Conservation (phyloP, 2,329 filamentous ascomycete species). For the Sporothrix globosa region DNA sequence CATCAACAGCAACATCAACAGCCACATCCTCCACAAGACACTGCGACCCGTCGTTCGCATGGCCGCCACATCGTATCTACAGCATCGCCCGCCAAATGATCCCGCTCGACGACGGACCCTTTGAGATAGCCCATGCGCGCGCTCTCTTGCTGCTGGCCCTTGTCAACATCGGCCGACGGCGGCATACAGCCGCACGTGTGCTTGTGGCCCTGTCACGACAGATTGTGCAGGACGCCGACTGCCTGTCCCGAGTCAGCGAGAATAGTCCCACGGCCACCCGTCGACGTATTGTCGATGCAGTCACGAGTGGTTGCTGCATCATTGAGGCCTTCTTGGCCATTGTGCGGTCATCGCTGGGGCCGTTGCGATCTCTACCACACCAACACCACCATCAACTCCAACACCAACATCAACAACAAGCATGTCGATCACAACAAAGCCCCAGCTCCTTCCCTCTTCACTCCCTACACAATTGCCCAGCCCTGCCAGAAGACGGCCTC, state of each 20-base stretch:
- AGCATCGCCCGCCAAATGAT: constrained; percentile 54
- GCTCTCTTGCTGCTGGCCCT: constrained; percentile 63
- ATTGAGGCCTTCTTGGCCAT: constrained; percentile 62
- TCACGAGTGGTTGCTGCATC: constrained; percentile 61
- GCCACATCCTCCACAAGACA: not conserved
- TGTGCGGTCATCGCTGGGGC: not conserved
- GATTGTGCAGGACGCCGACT: constrained; percentile 42
- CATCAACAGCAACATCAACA: not conserved
- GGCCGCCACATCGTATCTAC: constrained; percentile 51
- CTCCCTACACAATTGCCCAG: not conserved
- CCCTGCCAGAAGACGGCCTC: constrained; percentile 61
- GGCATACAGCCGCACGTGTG: constrained; percentile 64
- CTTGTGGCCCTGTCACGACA: constrained; percentile 67
- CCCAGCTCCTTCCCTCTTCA: not conserved
- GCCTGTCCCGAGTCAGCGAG: not conserved
- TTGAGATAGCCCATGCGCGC: constrained; percentile 58
- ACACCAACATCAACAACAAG: not conserved
- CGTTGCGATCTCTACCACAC: not conserved
- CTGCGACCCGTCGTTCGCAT: not conserved
- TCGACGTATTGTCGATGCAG: constrained; percentile 38
- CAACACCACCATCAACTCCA: not conserved
- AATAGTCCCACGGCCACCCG: not conserved
- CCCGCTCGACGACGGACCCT: constrained; percentile 52
- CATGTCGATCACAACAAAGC: not conserved
- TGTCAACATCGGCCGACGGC: constrained; percentile 62